These are phyloP conservation scores for Dothidotthia symphoricarpi DNA, from an alignment of 2,329 filamentous ascomycete species.

Conservation along the genomic window DNA sequence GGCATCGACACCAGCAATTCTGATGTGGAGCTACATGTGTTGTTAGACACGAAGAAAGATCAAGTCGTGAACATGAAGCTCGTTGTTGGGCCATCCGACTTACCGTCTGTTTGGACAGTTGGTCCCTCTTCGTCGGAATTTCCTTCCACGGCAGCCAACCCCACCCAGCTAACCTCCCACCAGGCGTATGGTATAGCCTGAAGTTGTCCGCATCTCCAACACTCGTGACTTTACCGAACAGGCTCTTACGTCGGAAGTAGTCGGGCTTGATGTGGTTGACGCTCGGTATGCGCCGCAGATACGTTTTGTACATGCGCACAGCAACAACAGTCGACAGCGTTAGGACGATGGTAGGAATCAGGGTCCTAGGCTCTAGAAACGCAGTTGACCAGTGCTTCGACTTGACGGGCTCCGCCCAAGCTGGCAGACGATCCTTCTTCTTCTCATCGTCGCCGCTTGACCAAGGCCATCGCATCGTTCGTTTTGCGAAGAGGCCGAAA, in stretches of 20 bases:
- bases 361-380: constrained; percentile 55
- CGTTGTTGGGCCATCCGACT: constrained; percentile 1
- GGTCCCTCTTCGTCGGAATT: constrained; percentile 66
- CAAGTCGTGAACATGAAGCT: neutral
- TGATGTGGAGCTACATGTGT: constrained; percentile 69
- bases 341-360: constrained; percentile 55
- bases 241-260: constrained; percentile 70
- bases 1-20: constrained; percentile 88
- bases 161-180: constrained; percentile 85
- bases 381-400: constrained; percentile 52
- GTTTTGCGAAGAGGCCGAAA: constrained; percentile 21
- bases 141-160: constrained; percentile 76
- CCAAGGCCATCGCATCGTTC: constrained; percentile 46
- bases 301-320: constrained; percentile 63
- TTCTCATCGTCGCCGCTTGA: constrained; percentile 35
- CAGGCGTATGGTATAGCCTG: constrained; percentile 89
- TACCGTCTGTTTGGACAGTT: constrained; percentile 76
- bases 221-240: constrained; percentile 85
- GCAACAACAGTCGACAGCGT: constrained; percentile 56
- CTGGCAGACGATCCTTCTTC: constrained; percentile 40
- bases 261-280: constrained; percentile 70
- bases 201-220: constrained; percentile 98
- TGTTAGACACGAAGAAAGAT: constrained; percentile 8
- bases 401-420: constrained; percentile 42
- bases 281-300: constrained; percentile 80